Base-by-base conservation (phyloP, 2,329 filamentous ascomycete species). In the Epichloe uncinata region DNA sequence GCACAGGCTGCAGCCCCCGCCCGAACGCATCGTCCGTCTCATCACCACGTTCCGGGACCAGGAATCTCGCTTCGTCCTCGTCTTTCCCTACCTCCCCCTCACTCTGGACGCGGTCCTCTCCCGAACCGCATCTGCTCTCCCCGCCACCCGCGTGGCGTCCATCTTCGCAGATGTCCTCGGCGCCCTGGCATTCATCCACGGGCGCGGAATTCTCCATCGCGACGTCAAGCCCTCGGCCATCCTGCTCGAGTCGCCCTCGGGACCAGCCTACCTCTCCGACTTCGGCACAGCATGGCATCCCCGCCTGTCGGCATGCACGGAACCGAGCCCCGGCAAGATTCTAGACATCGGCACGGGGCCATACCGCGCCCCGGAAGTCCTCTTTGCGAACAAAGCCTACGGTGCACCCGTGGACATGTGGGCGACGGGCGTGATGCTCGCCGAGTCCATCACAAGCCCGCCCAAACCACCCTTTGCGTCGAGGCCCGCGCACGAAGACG, bases 211-310 rank as follows among this genome's bases (percentile, higher is more conserved):
- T 51, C 84, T 98, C 49, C 93, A 98, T 64, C 82, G 93, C 50
- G 93, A 98, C 61, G 72, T 98, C 62, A 98, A 98, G 61, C 93
- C 93, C 0, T 89, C 88, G 0, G 95, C 95, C 48, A 76, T 98
- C 36, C 72, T 96, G 8, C 74, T 95, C 43, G 70, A 75, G 41
- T 79, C 82, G 0, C 69, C 76, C 0, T 70, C 75, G 5, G 86
- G 85, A 0, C 85, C 87, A 4, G 87, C 86, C 3, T 85, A 82
- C 57, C 74, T 98, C 2, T 81, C 87, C 36, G 93, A 98, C 65
- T 97, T 98, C 68, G 91, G 93, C 47, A 94, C 93, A 38, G 81
- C 90, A 9, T 96, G 89, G 89, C 81, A 84, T 56, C 78, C 84
- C 3, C 65, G 73, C 11, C 59, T 77, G 52, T 73, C 79, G 5